phyloP scores from a whole-genome alignment of 129 eudicot genomes.

The Centaurea solstitialis region DNA sequence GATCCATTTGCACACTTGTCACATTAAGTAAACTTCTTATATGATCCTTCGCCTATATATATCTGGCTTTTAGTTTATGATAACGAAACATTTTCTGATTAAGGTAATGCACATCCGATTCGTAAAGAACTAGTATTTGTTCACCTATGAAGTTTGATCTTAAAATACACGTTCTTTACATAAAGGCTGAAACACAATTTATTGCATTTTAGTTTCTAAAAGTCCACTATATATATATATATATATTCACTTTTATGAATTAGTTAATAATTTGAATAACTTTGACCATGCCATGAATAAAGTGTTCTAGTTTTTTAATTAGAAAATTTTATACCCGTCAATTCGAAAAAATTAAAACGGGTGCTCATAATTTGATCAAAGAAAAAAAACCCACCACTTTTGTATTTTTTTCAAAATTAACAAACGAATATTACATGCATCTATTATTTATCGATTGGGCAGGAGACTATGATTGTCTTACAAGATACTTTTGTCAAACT shows the following conservation, averaged over 20 bases:
- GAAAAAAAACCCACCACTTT: neutral
- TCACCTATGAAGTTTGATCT: neutral
- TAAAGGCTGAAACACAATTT: too few relatives aligned
- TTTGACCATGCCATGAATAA: constrained; percentile 1
- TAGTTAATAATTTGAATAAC: neutral
- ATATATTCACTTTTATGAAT: neutral
- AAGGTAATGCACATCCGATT: too few relatives aligned
- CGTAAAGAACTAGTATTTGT: neutral
- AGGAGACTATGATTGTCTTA: too few relatives aligned
- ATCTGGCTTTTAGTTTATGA: too few relatives aligned
- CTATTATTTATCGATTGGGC: too few relatives aligned
- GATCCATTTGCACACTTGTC: too few relatives aligned
- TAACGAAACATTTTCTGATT: too few relatives aligned
- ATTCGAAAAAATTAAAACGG: neutral
- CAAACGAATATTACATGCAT: neutral
- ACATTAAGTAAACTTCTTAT: too few relatives aligned
- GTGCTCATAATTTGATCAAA: neutral
- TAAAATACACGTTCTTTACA: too few relatives aligned
- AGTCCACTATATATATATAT: neutral
- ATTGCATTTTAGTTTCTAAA: neutral
- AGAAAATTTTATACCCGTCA: neutral
- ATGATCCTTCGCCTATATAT: too few relatives aligned
- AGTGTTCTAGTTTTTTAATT: neutral
- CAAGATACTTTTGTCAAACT: too few relatives aligned
- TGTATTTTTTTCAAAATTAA: too few relatives aligned